A percentile compares a stretch with the other conserved stretches of the same genome.
phyloP scores from a whole-genome alignment of 2,329 filamentous ascomycete genomes.

The Colletotrichum sp. region DNA sequence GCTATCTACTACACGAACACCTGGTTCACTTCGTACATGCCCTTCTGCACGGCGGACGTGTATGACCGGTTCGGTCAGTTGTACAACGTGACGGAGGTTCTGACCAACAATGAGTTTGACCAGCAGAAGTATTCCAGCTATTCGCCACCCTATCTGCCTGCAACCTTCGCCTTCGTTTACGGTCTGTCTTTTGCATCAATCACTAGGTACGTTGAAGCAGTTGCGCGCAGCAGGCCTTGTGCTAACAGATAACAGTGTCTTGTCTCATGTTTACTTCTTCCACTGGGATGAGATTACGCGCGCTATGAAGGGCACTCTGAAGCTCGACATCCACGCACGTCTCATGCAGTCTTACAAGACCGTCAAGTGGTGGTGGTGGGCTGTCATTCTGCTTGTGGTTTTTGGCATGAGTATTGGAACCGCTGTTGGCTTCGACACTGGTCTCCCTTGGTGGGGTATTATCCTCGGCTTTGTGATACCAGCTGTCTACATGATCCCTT shows the following conservation, averaged over 20 bases:
- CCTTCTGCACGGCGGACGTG: constrained; percentile 58
- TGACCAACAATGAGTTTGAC: constrained; percentile 50
- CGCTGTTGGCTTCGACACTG: constrained; percentile 54
- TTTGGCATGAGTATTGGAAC: constrained; percentile 37
- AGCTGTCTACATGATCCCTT: constrained; percentile 49
- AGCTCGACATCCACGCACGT: constrained; percentile 49
- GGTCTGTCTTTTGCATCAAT: constrained; percentile 73
- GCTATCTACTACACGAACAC: constrained; percentile 64
- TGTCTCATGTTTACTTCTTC: constrained; percentile 45
- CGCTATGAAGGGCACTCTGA: constrained; percentile 25
- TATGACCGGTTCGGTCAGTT: constrained; percentile 52
- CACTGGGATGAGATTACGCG: constrained; percentile 42
- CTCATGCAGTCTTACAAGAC: constrained; percentile 62
- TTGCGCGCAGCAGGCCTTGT: constrained; percentile 17
- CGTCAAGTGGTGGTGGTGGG: constrained; percentile 65
- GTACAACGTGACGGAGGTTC: constrained; percentile 51
- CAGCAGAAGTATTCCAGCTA: constrained; percentile 51
- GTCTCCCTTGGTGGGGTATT: constrained; percentile 64
- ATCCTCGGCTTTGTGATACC: constrained; percentile 47
- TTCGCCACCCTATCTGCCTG: constrained; percentile 56
- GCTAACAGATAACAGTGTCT: constrained; percentile 42
- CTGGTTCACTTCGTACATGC: constrained; percentile 61
- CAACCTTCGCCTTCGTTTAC: constrained; percentile 55
- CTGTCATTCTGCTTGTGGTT: constrained; percentile 48
- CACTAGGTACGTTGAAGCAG: constrained; percentile 33